Base-by-base conservation (phyloP, 495 filamentous ascomycete species). In the Rhypophila decipiens region DNA sequence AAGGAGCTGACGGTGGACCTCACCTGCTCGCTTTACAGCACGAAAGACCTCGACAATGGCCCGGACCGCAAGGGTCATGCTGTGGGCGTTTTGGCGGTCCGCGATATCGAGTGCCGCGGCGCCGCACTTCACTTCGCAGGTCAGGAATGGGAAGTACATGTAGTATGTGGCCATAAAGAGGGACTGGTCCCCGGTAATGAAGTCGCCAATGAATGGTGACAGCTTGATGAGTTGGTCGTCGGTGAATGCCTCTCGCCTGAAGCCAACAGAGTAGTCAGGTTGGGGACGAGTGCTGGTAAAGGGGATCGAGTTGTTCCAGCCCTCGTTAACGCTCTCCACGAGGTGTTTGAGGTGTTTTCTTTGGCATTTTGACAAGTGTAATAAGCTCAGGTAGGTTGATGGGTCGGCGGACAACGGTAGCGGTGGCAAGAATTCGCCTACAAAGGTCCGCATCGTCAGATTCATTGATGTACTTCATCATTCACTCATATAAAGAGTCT, bases 1-100 rank as follows among this genome's bases (percentile, higher is more conserved):
- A 44, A 72, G 59, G 36, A 70, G 66, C 50, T 67, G 50, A 34
- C 55, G 58, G 47, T 73, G 22, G 27, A 74, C 51, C 53, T 72
- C 64, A 34, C 59, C 41, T 53, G 67, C 53, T 36, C 64, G 67
- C 17, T 60, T 57, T 3, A 70, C 60, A 15, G 38, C 13, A 44
- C 46, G 43, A 41, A 57, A 61, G 39, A 73, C 63, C 50, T 70
- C 60, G 19, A 64, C 57, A 19, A n/a, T n/a, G n/a, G n/a, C n/a
- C n/a, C n/a, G 70, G 34, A 70, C 59, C 8, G 67, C 58, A 45
- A 72, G 27, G 18, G 63, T 65, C 58, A 67, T 66, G 45, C 65
- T 72, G 50, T 47, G 37, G 19, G 42, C 24, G 15, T 44, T 44
- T 19, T 44, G 29, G 1, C 29, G 70, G 59, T 33, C 29, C 5